phyloP scores from a whole-genome alignment of 208 protist species.

The Leishmania martiniquensis region DNA sequence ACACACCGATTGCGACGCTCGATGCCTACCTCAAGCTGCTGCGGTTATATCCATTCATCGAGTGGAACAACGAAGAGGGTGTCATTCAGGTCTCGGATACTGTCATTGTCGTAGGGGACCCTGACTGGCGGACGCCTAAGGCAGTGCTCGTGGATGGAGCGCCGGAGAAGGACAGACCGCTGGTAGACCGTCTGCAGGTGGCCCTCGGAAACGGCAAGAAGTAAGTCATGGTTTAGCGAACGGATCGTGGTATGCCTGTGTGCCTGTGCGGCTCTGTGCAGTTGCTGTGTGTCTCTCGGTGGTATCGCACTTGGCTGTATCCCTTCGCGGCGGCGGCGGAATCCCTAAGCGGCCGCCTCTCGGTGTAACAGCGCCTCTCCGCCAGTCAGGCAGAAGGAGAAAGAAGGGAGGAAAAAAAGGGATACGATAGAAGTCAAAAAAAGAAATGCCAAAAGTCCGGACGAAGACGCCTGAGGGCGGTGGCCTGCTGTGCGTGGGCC shows the following conservation, averaged over 20 bases:
- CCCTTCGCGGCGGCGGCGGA: background rate
- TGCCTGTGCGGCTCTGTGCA: background rate
- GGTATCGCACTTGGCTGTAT: background rate
- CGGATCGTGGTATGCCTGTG: conserved; percentile 1
- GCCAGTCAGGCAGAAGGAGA: background rate
- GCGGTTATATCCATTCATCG: conserved; percentile 78
- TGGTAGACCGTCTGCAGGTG: conserved; percentile 73
- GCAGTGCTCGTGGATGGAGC: conserved; percentile 61
- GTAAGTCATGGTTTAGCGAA: conserved; percentile 25
- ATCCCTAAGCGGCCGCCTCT: background rate
- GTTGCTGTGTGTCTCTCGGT: background rate
- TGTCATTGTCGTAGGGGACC: conserved; percentile 73
- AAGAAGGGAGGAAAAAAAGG: background rate
- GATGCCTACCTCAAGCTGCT: conserved; percentile 68
- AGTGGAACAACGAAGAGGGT: conserved; percentile 75
- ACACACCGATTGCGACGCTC: conserved; percentile 72
- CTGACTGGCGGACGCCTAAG: conserved; percentile 68
- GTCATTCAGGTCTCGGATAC: conserved; percentile 74
- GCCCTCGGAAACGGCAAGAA: conserved; percentile 56
- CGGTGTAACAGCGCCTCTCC: background rate
- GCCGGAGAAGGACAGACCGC: conserved; percentile 44
- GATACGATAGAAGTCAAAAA: background rate
- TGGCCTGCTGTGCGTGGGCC: background rate
- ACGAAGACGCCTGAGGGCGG: background rate
- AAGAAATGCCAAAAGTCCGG: background rate